These are phyloP conservation scores for Volvox carteri DNA, from an alignment of 163 green algal genomes.

Conservation along the genomic window DNA sequence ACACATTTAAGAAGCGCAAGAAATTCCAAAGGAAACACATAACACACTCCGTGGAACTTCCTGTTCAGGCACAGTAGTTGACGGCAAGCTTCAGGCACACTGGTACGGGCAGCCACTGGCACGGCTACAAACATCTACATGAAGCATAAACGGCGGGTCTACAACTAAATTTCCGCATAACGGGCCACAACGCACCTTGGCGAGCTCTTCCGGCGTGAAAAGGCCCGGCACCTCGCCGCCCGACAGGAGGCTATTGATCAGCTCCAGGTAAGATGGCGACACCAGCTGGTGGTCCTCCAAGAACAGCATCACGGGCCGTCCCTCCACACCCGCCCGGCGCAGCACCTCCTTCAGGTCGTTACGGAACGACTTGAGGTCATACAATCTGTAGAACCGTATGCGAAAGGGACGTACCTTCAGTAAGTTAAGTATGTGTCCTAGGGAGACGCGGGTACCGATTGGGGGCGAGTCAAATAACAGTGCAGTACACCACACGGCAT, in stretches of 20 bases:
- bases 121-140: too few relatives aligned
- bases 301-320: constrained; percentile 72
- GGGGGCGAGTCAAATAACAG: not conserved
- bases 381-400: constrained; percentile 70
- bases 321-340: constrained; percentile 70
- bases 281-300: constrained; percentile 80
- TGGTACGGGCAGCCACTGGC: too few relatives aligned
- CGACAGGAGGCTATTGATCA: constrained; percentile 82
- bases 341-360: constrained; percentile 83
- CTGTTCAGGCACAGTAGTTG: too few relatives aligned
- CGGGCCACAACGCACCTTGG: constrained; percentile 69
- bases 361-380: constrained; percentile 77
- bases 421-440: too few relatives aligned
- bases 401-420: too few relatives aligned
- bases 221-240: constrained; percentile 82
- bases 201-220: constrained; percentile 81
- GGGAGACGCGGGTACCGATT: too few relatives aligned
- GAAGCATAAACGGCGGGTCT: too few relatives aligned
- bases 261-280: constrained; percentile 73
- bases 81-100: too few relatives aligned
- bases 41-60: too few relatives aligned
- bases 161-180: too few relatives aligned
- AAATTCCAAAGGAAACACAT: too few relatives aligned
- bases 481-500: not conserved
- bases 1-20: too few relatives aligned